Evolutionary conservation across 495 filamentous ascomycete species (phyloP).

Genomic region (Extremus antarcticus): DNA sequence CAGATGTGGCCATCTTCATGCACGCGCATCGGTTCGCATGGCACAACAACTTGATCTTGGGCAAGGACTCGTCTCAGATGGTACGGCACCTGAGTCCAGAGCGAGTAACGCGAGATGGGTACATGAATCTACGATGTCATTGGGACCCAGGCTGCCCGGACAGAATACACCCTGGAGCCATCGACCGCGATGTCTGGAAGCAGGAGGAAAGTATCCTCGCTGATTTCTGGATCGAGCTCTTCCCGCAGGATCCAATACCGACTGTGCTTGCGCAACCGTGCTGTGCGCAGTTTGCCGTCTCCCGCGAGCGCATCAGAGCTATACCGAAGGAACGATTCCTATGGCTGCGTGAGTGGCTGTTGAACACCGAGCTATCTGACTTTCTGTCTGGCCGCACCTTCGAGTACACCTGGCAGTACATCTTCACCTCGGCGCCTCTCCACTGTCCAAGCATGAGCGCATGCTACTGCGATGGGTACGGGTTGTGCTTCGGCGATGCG

Average conservation of each 20-base stretch:
- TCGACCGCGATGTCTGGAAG: conserved; percentile 37
- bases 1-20: conserved; percentile 60
- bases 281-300: conserved; percentile 57
- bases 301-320: conserved; percentile 33
- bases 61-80: conserved; percentile 33
- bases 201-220: conserved; percentile 50
- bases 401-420: conserved; percentile 66
- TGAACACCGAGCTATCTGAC: conserved; percentile 51
- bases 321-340: conserved; percentile 51
- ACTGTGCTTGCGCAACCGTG: conserved; percentile 40
- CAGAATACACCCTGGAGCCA: conserved; percentile 47
- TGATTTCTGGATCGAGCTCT: conserved; percentile 30
- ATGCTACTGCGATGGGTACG: conserved; percentile 70
- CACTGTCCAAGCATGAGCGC: conserved; percentile 54
- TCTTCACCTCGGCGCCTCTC: conserved; percentile 48
- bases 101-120: conserved; percentile 36
- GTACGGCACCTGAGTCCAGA: conserved; percentile 34
- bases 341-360: conserved; percentile 57
- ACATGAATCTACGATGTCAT: conserved; percentile 42
- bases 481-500: conserved; percentile 61
- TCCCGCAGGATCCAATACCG: conserved; percentile 41
- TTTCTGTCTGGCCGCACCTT: conserved; percentile 59
- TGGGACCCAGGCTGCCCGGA: conserved; percentile 44
- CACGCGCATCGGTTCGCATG: conserved; percentile 56
- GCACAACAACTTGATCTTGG: conserved; percentile 48